Evolutionary conservation across 257 asterid genomes (phyloP), one percentile per base, ranked within the genome.

Genomic region (Leonotis leonurus): DNA sequence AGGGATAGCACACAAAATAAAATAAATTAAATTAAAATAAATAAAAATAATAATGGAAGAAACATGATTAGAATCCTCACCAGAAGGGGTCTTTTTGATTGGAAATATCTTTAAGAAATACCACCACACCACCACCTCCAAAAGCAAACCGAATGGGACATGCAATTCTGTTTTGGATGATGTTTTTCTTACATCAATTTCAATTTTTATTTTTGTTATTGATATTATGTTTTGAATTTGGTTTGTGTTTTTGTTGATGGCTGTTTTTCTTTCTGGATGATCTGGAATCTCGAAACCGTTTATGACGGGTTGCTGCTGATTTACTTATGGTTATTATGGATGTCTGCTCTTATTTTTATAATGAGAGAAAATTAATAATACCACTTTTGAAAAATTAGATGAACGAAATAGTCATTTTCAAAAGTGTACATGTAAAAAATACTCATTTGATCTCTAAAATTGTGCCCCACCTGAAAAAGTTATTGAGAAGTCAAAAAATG

Each of bases 311-410:
- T 37, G 65, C 50, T 67, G 50, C 62, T 61, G 17, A 54, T 67
- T 73, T 54, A 61, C 60, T 67, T 56, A 60, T 46, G 77, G 73
- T n/a, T n/a, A n/a, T n/a, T n/a, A n/a, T n/a, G n/a, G n/a, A n/a
- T n/a, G n/a, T n/a, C 69, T 68, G 51, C 0, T 25, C 65, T 21
- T 43, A 3, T 61, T 60, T 36, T 27, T 7, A 2, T 10, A 2
- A n/a, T n/a, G n/a, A n/a, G n/a, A n/a, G n/a, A n/a, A n/a, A n/a
- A n/a, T n/a, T n/a, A n/a, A n/a, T n/a, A n/a, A n/a, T n/a, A n/a
- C n/a, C n/a, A n/a, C n/a, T n/a, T n/a, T n/a, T n/a, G n/a, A n/a
- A n/a, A n/a, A n/a, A n/a, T n/a, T n/a, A n/a, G n/a, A n/a, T n/a
- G n/a, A n/a, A n/a, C n/a, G n/a, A n/a, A n/a, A n/a, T n/a, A n/a